A percentile compares a stretch with the other conserved stretches of the same genome.
Evolutionary conservation across 1,284 basidiomycete species (phyloP).

Genomic region (Cystobasidium slooffiae): DNA sequence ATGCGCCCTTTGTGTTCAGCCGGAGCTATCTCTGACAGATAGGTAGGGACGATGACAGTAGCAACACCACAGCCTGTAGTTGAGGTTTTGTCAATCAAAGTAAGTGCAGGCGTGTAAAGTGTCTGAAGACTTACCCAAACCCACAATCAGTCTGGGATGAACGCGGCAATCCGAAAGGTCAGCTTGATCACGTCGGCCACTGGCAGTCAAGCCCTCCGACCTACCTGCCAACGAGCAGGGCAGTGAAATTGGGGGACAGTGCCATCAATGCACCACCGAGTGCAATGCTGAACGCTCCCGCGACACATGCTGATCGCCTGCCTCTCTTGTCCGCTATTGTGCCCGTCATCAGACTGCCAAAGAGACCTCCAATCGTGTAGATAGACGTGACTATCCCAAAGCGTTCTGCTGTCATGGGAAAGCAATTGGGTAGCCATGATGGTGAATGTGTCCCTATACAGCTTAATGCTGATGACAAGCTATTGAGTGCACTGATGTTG

Average conservation of each 20-base stretch:
- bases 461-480: slow-evolving; percentile 22
- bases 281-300: slow-evolving; percentile 31
- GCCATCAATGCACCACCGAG: slow-evolving; percentile 46
- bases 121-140: slow-evolving; percentile 11
- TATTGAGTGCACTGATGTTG: slow-evolving; percentile 35
- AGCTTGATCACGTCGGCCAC: background rate
- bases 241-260: slow-evolving; percentile 36
- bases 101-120: background rate
- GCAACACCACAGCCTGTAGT: slow-evolving; percentile 56
- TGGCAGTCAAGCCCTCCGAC: background rate
- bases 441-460: background rate
- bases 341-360: slow-evolving; percentile 52
- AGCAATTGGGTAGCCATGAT: slow-evolving; percentile 27
- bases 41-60: slow-evolving; percentile 58
- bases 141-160: slow-evolving; percentile 18
- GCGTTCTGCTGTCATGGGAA: slow-evolving; percentile 12
- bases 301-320: slow-evolving; percentile 44
- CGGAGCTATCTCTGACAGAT: slow-evolving; percentile 57
- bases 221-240: slow-evolving; percentile 48
- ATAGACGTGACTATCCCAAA: slow-evolving; percentile 55
- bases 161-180: background rate
- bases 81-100: background rate
- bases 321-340: slow-evolving; percentile 48
- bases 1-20: slow-evolving; percentile 54
- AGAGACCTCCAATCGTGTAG: slow-evolving; percentile 58